A percentile compares a stretch with the other conserved stretches of the same genome.
Evolutionary conservation across 192 early-diverging fungal species (phyloP).

Genomic region (Cladochytrium replicatum): DNA sequence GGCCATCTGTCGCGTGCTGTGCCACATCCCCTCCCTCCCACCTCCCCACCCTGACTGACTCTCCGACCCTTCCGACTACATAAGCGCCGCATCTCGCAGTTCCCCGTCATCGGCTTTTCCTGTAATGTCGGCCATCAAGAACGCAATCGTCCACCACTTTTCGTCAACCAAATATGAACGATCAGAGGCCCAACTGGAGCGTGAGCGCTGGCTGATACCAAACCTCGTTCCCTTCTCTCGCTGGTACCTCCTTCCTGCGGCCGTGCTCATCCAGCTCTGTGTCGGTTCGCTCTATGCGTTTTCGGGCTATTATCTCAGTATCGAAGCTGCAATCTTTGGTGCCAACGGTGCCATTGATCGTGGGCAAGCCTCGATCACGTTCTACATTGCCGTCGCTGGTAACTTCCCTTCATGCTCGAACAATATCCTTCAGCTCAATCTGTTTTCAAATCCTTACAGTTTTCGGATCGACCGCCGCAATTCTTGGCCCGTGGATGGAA

Average conservation of each 20-base stretch:
- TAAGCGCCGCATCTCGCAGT: too few relatives aligned
- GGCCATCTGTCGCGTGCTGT: too few relatives aligned
- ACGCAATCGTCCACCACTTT: slow-evolving; percentile 17
- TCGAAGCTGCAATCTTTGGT: slow-evolving; percentile 33
- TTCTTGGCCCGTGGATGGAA: slow-evolving; percentile 53
- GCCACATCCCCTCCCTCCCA: too few relatives aligned
- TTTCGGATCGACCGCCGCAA: slow-evolving; percentile 43
- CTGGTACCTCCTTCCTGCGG: slow-evolving; percentile 51
- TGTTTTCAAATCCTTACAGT: slow-evolving; percentile 9
- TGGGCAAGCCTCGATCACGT: slow-evolving; percentile 49
- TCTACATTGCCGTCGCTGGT: slow-evolving; percentile 51
- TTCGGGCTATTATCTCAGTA: slow-evolving; percentile 53
- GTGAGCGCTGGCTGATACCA: slow-evolving; percentile 21
- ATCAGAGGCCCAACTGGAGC: slow-evolving; percentile 13
- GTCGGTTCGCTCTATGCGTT: slow-evolving; percentile 57
- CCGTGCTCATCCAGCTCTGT: slow-evolving; percentile 50
- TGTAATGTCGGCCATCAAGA: too few relatives aligned
- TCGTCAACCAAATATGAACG: slow-evolving; percentile 18
- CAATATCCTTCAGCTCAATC: too few relatives aligned
- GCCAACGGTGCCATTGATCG: slow-evolving; percentile 20
- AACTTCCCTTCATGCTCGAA: too few relatives aligned
- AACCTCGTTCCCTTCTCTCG: slow-evolving; percentile 29
- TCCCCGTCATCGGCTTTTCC: too few relatives aligned
- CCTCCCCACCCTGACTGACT: too few relatives aligned
- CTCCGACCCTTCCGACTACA: too few relatives aligned